These are phyloP conservation scores for Byssoonygena ceratinophila DNA, from an alignment of 2,329 filamentous ascomycete genomes.

Conservation along the genomic window DNA sequence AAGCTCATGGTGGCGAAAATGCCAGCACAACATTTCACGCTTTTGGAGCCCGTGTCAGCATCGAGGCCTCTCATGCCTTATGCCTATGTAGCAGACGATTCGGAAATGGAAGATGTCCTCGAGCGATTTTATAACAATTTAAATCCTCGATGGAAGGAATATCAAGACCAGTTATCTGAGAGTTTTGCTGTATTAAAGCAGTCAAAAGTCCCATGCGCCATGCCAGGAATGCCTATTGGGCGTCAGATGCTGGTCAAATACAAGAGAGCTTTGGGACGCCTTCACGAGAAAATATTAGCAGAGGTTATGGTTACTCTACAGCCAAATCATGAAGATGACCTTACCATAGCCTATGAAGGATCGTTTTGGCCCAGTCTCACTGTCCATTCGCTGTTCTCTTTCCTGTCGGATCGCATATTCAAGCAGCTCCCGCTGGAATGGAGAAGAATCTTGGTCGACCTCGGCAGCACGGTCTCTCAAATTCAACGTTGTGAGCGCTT, in stretches of 20 bases:
- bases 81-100: neutral
- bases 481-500: conserved; percentile 5
- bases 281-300: neutral
- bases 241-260: neutral
- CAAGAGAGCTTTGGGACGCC: neutral
- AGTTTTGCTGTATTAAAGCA: neutral
- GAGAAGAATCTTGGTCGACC: conserved; percentile 1
- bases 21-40: neutral
- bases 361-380: conserved; percentile 8
- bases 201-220: neutral
- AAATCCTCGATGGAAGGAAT: conserved; percentile 1
- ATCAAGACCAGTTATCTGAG: neutral
- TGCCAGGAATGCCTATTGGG: neutral
- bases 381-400: neutral
- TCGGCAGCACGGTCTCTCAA: neutral
- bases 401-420: neutral
- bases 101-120: neutral
- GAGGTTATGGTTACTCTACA: neutral
- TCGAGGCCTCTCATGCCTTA: neutral
- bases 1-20: neutral
- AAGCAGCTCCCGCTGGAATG: neutral
- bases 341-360: neutral
- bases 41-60: neutral
- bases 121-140: neutral
- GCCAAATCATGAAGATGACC: neutral